phyloP scores from a whole-genome alignment of 306 rosid species.

The Comarum palustre region DNA sequence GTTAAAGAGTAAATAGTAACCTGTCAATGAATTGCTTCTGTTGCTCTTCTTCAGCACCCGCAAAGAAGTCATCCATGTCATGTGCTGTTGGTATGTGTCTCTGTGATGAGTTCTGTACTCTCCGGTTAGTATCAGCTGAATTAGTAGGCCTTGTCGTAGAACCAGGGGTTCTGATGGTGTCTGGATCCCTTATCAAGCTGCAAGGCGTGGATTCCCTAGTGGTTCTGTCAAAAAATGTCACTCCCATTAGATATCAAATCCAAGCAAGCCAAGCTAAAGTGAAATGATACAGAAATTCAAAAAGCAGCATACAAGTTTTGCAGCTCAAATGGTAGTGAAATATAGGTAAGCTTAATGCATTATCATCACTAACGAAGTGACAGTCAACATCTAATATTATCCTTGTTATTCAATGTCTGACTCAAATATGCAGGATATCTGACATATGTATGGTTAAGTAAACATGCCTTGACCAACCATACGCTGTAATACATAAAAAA shows the following conservation, averaged over 20 bases:
- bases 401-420: neutral
- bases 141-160: slow-evolving; percentile 71
- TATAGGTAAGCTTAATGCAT: neutral
- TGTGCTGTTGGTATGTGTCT: slow-evolving; percentile 65
- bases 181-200: slow-evolving; percentile 76
- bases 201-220: slow-evolving; percentile 94
- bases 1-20: slow-evolving; percentile 30
- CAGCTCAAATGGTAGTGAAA: neutral
- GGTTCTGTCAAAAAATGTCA: slow-evolving; percentile 46
- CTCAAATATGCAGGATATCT: slow-evolving; percentile 2
- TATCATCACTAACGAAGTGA: neutral
- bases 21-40: slow-evolving; percentile 72
- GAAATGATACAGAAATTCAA: neutral
- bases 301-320: neutral
- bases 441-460: neutral
- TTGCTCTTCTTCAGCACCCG: slow-evolving; percentile 63
- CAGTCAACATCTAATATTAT: neutral
- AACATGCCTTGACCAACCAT: slow-evolving; percentile 17
- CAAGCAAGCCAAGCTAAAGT: slow-evolving; percentile 4
- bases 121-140: slow-evolving; percentile 43
- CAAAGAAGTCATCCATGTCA: slow-evolving; percentile 87
- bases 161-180: slow-evolving; percentile 63
- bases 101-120: slow-evolving; percentile 44
- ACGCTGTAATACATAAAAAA: neutral
- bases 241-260: slow-evolving; percentile 8